A percentile compares a stretch with the other conserved stretches of the same genome.
phyloP scores from a whole-genome alignment of 2,329 filamentous ascomycete species.

The Hypoxylon sp. region DNA sequence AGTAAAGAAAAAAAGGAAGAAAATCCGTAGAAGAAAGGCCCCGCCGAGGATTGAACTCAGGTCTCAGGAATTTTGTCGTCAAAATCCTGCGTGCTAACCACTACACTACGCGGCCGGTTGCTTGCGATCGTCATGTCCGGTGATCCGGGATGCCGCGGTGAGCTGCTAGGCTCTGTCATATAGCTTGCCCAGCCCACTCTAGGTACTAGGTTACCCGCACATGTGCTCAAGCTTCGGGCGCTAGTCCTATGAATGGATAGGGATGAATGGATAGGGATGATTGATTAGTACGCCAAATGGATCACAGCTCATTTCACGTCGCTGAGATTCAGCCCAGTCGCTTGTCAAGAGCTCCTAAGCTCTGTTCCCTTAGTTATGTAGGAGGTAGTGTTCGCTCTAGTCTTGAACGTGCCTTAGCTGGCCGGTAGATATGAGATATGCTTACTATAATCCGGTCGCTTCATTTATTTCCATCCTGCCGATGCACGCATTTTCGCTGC shows the following conservation, averaged over 20 bases:
- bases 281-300: neutral
- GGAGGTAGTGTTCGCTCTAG: conserved; percentile 11
- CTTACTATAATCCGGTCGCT: conserved; percentile 9
- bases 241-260: neutral
- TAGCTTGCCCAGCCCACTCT: neutral
- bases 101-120: neutral
- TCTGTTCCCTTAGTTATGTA: conserved; percentile 10
- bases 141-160: neutral
- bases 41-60: neutral
- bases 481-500: conserved; percentile 24
- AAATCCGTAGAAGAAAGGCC: neutral
- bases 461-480: conserved; percentile 25
- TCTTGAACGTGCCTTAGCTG: conserved; percentile 17
- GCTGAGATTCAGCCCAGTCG: neutral
- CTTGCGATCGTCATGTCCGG: neutral
- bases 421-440: conserved; percentile 27
- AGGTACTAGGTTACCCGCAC: neutral
- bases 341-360: conserved; percentile 8
- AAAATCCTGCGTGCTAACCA: neutral
- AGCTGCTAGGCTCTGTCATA: neutral
- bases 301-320: neutral
- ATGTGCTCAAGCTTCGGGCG: neutral
- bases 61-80: neutral
- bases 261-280: neutral
- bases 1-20: neutral